Percentiles rank a stretch among this genome's conserved stretches.
Conservation (phyloP, 2,329 filamentous ascomycete genomes). For the Stemphylium beticola region DNA sequence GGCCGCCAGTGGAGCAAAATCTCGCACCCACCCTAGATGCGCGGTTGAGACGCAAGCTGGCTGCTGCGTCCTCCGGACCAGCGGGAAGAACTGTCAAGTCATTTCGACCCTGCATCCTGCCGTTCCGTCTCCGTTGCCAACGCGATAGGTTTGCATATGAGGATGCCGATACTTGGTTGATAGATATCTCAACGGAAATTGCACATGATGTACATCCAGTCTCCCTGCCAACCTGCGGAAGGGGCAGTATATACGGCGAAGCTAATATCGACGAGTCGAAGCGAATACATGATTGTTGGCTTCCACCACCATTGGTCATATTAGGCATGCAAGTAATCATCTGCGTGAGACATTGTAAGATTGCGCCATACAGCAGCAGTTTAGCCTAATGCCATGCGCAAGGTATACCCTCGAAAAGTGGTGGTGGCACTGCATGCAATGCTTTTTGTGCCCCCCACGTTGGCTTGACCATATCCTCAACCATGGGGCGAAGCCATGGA, state of each 20-base stretch:
- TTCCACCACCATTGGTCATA: slow-evolving; percentile 1
- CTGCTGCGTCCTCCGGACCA: slow-evolving; percentile 30
- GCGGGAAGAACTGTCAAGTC: slow-evolving; percentile 25
- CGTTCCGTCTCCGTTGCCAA: slow-evolving; percentile 16
- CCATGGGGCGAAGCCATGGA: not conserved
- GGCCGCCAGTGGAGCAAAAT: slow-evolving; percentile 17
- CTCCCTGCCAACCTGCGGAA: too few relatives aligned
- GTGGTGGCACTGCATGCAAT: slow-evolving; percentile 4
- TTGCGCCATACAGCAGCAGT: slow-evolving; percentile 3
- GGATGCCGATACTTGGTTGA: too few relatives aligned
- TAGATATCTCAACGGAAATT: not conserved
- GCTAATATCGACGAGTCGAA: not conserved
- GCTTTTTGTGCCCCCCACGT: not conserved
- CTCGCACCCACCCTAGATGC: slow-evolving; percentile 13
- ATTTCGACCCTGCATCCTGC: slow-evolving; percentile 16
- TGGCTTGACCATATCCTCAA: not conserved
- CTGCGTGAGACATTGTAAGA: slow-evolving; percentile 1
- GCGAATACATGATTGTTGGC: not conserved
- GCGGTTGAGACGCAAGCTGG: slow-evolving; percentile 23
- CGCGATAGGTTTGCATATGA: not conserved
- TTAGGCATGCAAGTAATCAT: not conserved
- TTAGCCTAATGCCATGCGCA: slow-evolving; percentile 9
- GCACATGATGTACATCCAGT: too few relatives aligned
- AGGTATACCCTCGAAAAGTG: not conserved
- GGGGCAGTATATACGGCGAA: too few relatives aligned